phyloP scores from a whole-genome alignment of 2,329 filamentous ascomycete genomes.

The Aspergillus sclerotialis region DNA sequence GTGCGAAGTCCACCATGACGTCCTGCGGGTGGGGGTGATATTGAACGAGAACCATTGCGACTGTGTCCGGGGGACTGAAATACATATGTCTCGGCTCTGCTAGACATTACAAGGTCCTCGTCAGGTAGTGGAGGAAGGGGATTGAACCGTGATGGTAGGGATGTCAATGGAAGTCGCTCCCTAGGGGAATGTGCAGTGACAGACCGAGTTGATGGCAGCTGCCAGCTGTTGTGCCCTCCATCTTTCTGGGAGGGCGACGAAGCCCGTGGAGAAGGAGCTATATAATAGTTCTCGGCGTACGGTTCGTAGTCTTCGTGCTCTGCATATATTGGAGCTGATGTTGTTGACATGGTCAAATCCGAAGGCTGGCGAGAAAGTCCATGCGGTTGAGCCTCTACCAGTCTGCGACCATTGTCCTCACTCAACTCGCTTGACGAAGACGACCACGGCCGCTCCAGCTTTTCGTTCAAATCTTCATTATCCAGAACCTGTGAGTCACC shows the following conservation, averaged over 20 bases:
- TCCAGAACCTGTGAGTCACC: slow-evolving; percentile 48
- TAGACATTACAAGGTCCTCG: slow-evolving; percentile 13
- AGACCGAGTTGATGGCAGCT: slow-evolving; percentile 3
- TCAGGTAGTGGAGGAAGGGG: slow-evolving; percentile 27
- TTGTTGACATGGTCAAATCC: slow-evolving; percentile 16
- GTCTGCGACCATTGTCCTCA: neutral
- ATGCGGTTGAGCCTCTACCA: slow-evolving; percentile 11
- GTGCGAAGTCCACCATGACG: too few species aligned
- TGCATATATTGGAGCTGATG: slow-evolving; percentile 21
- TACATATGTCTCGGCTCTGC: slow-evolving; percentile 1
- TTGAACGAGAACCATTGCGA: too few species aligned
- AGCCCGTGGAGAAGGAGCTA: too few species aligned
- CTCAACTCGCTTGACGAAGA: slow-evolving; percentile 8
- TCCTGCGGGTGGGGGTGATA: too few species aligned
- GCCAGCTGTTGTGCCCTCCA: slow-evolving; percentile 11
- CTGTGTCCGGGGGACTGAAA: slow-evolving; percentile 7
- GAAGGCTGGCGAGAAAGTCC: slow-evolving; percentile 15
- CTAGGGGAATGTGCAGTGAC: neutral
- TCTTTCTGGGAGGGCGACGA: too few species aligned
- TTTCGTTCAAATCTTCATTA: slow-evolving; percentile 21
- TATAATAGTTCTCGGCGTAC: slow-evolving; percentile 5
- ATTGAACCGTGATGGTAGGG: slow-evolving; percentile 17
- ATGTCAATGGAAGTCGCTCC: slow-evolving; percentile 2
- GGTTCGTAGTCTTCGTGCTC: slow-evolving; percentile 18
- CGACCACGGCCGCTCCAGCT: slow-evolving; percentile 18